Conservation (phyloP, 495 filamentous ascomycete species). For the Penicillium canariense region DNA sequence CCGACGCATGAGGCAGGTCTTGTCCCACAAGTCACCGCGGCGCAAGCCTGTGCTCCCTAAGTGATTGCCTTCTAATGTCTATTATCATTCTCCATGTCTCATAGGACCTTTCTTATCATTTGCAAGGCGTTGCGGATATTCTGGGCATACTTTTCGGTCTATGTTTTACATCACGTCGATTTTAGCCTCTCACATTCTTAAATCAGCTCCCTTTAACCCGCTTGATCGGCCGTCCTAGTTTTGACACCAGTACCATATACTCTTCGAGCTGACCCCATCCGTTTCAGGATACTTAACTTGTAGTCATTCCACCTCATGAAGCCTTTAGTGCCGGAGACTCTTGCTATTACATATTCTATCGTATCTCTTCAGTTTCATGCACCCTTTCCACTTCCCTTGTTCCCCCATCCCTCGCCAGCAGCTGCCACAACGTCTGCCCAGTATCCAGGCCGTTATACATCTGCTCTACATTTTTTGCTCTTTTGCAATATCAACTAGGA, state of each 20-base stretch:
- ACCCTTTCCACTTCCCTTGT: no score
- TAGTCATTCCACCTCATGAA: no score
- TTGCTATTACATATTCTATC: no score
- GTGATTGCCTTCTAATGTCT: slow-evolving; percentile 8
- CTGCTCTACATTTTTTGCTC: no score
- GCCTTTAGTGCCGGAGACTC: no score
- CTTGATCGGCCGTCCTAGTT: background rate
- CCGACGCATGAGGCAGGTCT: slow-evolving; percentile 46
- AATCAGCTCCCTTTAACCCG: background rate
- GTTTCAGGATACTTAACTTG: no score
- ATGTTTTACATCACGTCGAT: background rate
- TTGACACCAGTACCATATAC: background rate
- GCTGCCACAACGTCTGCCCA: no score
- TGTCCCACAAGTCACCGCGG: slow-evolving; percentile 43
- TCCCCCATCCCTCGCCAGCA: no score
- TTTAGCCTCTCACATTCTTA: background rate
- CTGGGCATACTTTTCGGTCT: background rate
- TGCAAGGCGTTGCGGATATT: background rate
- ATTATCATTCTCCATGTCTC: background rate
- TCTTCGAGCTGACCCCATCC: no score
- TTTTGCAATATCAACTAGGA: no score
- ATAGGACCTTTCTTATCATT: background rate
- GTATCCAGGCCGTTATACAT: no score
- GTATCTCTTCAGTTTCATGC: no score
- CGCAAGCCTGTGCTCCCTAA: slow-evolving; percentile 21